A percentile compares a stretch with the other conserved stretches of the same genome.
Evolutionary conservation across 2,329 filamentous ascomycete genomes (phyloP).

Genomic region (Talaromyces verruculosus): DNA sequence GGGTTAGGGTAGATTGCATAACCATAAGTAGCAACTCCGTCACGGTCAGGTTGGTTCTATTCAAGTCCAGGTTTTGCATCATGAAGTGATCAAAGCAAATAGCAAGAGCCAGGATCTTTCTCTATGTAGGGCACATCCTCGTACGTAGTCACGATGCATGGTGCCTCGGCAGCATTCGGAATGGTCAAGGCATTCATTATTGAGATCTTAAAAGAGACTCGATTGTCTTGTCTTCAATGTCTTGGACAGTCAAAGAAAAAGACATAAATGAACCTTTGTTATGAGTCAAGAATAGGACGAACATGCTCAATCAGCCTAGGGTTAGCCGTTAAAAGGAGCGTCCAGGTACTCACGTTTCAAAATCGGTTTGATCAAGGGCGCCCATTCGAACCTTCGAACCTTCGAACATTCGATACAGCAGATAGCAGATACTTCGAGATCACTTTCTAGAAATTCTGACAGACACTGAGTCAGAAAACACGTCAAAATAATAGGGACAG

Average conservation of each 20-base stretch:
- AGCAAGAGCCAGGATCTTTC: not conserved
- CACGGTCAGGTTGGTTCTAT: not conserved
- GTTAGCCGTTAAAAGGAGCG: not conserved
- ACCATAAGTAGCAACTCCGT: not conserved
- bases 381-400: too few species aligned
- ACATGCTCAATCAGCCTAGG: not conserved
- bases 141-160: not conserved
- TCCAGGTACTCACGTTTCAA: not conserved
- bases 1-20: not conserved
- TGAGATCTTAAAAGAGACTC: not conserved
- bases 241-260: not conserved
- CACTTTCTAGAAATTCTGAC: not conserved
- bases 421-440: not conserved
- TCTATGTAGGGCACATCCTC: not conserved
- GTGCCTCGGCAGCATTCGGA: not conserved
- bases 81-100: not conserved
- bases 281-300: not conserved
- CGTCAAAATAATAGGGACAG: not conserved
- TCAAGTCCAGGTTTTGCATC: not conserved
- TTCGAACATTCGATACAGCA: not conserved
- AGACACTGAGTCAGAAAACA: not conserved
- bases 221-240: not conserved
- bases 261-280: not conserved
- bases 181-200: not conserved
- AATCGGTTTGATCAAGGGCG: not conserved